A percentile compares a stretch with the other conserved stretches of the same genome.
Evolutionary conservation across 2,329 filamentous ascomycete genomes (phyloP).

Genomic region (Colletotrichum liriopes): DNA sequence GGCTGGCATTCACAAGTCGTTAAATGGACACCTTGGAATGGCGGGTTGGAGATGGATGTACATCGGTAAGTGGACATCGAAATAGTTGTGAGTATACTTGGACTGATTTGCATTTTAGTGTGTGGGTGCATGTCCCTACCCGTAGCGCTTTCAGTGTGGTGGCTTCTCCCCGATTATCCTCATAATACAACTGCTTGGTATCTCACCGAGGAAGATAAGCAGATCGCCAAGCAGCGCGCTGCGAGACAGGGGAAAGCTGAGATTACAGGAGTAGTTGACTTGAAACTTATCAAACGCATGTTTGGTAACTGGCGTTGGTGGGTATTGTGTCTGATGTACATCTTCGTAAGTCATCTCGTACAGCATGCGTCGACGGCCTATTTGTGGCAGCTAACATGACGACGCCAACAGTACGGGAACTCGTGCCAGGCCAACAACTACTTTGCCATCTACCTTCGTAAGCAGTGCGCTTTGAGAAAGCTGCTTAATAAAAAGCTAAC

Average conservation of each 20-base stretch:
- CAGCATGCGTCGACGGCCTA: not conserved
- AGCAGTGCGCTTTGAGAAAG: rapidly evolving
- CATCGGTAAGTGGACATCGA: not conserved
- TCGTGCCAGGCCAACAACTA: constrained; percentile 31
- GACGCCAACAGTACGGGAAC: constrained; percentile 12
- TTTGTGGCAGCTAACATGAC: not conserved
- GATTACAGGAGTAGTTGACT: constrained; percentile 45
- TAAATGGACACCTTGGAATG: constrained; percentile 50
- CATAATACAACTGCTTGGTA: constrained; percentile 49
- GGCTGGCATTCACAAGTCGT: constrained; percentile 48
- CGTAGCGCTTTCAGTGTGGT: constrained; percentile 48
- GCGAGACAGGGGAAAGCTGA: constrained; percentile 47
- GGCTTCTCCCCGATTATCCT: constrained; percentile 49
- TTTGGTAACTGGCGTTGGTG: constrained; percentile 50
- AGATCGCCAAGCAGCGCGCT: constrained; percentile 46
- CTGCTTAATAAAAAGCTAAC: not conserved
- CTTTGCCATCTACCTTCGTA: constrained; percentile 29
- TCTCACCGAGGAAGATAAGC: constrained; percentile 46
- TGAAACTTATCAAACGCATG: constrained; percentile 46
- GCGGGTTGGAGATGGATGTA: constrained; percentile 55
- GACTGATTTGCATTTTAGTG: not conserved
- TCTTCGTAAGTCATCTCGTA: constrained; percentile 45
- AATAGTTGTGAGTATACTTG: not conserved
- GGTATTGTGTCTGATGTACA: constrained; percentile 48
- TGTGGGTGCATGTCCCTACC: constrained; percentile 49